These are phyloP conservation scores for Peterozyma xylosa DNA, from an alignment of 805 yeast genomes.

Conservation along the genomic window DNA sequence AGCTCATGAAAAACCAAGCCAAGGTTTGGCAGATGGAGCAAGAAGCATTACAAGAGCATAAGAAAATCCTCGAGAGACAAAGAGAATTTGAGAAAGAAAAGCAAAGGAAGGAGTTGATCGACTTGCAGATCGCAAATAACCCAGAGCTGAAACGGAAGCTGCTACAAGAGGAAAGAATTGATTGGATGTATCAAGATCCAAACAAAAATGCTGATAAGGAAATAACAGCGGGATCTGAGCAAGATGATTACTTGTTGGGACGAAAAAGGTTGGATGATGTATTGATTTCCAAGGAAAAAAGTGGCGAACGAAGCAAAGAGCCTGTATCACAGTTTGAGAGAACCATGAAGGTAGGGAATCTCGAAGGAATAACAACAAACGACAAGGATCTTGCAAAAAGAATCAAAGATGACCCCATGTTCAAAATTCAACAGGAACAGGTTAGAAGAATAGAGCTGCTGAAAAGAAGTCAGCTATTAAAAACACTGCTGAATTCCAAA, in stretches of 20 bases:
- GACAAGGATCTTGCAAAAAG: conserved; percentile 14
- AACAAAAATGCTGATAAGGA: conserved; percentile 14
- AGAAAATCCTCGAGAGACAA: conserved; percentile 53
- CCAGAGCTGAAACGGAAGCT: conserved; percentile 21
- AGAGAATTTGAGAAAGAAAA: conserved; percentile 57
- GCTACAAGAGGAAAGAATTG: conserved; percentile 39
- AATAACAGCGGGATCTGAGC: conserved; percentile 24
- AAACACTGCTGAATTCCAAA: conserved; percentile 4
- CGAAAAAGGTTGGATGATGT: conserved; percentile 36
- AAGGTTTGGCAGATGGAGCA: conserved; percentile 83
- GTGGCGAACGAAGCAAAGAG: conserved; percentile 7
- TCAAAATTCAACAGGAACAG: conserved; percentile 28
- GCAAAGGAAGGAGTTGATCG: conserved; percentile 48
- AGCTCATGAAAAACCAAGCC: conserved; percentile 72
- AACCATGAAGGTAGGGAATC: conserved; percentile 2
- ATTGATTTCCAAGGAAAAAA: neutral
- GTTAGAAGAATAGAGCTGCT: conserved; percentile 11
- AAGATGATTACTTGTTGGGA: conserved; percentile 51
- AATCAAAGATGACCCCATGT: conserved; percentile 43
- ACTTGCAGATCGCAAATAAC: conserved; percentile 34
- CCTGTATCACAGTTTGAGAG: conserved; percentile 16
- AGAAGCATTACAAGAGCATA: conserved; percentile 63
- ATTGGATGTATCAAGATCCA: conserved; percentile 82
- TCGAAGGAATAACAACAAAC: conserved; percentile 7
- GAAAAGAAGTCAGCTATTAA: conserved; percentile 7